Conservation (phyloP, 2,329 filamentous ascomycete genomes). For the Akanthomyces uredinophilus region DNA sequence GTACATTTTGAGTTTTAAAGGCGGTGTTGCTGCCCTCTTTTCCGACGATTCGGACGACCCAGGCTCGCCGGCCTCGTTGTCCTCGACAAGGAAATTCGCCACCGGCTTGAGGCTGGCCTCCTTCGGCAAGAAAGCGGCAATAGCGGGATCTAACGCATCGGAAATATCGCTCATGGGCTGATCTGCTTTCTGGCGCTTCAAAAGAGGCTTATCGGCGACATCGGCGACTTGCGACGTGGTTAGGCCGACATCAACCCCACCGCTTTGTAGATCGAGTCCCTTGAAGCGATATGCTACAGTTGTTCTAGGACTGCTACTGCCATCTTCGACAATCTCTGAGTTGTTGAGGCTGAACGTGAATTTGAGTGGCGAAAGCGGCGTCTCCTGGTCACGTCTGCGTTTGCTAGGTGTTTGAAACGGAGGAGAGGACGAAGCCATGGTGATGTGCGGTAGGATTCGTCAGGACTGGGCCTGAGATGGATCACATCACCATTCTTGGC, state of each 20-base stretch:
- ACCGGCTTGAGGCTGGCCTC: neutral
- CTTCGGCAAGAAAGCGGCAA: neutral
- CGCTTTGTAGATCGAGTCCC: constrained; percentile 41
- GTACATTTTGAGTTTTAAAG: constrained; percentile 25
- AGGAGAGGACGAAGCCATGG: constrained; percentile 12
- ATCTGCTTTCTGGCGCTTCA: constrained; percentile 36
- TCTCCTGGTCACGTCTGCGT: constrained; percentile 39
- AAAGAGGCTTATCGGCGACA: constrained; percentile 27
- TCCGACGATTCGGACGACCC: constrained; percentile 16
- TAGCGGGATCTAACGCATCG: neutral
- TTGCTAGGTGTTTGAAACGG: constrained; percentile 34
- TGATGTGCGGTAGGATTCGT: neutral
- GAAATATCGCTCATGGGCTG: constrained; percentile 26
- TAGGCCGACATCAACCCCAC: constrained; percentile 40
- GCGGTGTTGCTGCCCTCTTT: constrained; percentile 36
- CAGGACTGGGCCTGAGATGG: neutral
- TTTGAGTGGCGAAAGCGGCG: constrained; percentile 29
- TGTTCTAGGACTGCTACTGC: constrained; percentile 47
- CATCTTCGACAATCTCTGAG: constrained; percentile 35
- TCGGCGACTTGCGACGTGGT: constrained; percentile 14
- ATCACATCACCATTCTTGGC: neutral
- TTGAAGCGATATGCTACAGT: constrained; percentile 48
- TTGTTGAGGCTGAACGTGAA: constrained; percentile 43
- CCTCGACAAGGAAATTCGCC: neutral
- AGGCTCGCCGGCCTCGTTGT: neutral